phyloP scores from a whole-genome alignment of 257 asterid species.

The Osmanthus fragrans region DNA sequence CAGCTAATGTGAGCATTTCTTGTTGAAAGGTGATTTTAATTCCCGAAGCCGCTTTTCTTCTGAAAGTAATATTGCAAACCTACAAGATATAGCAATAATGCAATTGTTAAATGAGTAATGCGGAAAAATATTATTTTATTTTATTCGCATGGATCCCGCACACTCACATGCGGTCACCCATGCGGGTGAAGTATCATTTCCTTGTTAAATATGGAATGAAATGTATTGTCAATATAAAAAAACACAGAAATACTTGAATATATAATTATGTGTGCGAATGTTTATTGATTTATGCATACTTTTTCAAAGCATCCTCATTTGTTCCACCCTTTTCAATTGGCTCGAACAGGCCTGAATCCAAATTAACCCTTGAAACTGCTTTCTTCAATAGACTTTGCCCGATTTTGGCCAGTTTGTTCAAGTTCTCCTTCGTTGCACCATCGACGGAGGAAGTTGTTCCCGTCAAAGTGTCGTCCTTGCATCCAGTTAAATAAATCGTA shows the following conservation, averaged over 20 bases:
- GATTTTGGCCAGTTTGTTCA: constrained; percentile 33
- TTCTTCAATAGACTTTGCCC: constrained; percentile 40
- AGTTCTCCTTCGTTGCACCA: constrained; percentile 40
- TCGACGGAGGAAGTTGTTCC: constrained; percentile 43
- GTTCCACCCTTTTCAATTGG: constrained; percentile 32
- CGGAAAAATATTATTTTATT: too few relatives aligned
- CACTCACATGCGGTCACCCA: too few relatives aligned
- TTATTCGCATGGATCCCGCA: too few relatives aligned
- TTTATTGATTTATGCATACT: constrained; percentile 8
- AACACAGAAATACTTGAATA: not conserved
- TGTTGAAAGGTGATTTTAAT: not conserved
- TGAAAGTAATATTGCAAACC: constrained; percentile 40
- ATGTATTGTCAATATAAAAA: not conserved
- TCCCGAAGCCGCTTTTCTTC: constrained; percentile 37
- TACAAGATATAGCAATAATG: not conserved
- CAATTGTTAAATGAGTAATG: too few relatives aligned
- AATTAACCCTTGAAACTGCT: constrained; percentile 44
- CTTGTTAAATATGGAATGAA: too few relatives aligned
- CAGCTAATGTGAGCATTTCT: not conserved
- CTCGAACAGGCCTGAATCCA: constrained; percentile 32
- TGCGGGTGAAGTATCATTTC: too few relatives aligned
- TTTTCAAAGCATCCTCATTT: constrained; percentile 38
- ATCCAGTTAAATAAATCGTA: too few relatives aligned
- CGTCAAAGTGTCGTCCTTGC: constrained; percentile 39
- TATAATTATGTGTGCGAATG: too few relatives aligned